Percentiles rank a stretch among this genome's conserved stretches.
Evolutionary conservation across 345 rosid genomes (phyloP).

Genomic region (Populus nigra): DNA sequence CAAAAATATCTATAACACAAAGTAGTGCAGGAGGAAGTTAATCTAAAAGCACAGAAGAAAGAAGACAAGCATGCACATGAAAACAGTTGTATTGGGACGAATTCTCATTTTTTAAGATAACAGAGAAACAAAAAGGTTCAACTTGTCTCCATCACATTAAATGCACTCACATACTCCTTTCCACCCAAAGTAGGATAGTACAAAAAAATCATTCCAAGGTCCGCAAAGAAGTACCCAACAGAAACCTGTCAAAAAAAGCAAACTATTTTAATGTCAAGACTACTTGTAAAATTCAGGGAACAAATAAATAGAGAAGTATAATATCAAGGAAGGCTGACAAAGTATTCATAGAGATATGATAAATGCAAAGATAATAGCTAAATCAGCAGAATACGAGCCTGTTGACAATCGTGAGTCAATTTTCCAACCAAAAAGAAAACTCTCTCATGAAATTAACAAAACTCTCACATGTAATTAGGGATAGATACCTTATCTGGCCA

Average conservation of each 20-base stretch:
- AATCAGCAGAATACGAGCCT: not conserved
- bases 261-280: not conserved
- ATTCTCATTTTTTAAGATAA: not conserved
- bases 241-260: constrained; percentile 26
- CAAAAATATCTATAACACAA: not conserved
- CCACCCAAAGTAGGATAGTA: constrained; percentile 32
- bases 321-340: not conserved
- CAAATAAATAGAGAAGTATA: not conserved
- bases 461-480: not conserved
- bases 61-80: not conserved
- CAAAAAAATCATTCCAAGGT: constrained; percentile 35
- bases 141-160: not conserved
- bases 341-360: not conserved
- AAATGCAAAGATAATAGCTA: not conserved
- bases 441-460: not conserved
- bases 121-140: not conserved
- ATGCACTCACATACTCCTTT: constrained; percentile 31
- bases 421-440: not conserved
- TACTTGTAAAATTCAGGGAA: not conserved
- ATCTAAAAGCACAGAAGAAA: not conserved
- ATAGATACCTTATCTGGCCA: not conserved
- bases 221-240: constrained; percentile 34
- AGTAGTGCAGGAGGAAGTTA: not conserved
- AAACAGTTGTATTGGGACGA: not conserved
- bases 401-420: not conserved